A percentile compares a stretch with the other conserved stretches of the same genome.
phyloP scores from a whole-genome alignment of 257 asterid genomes.

The Solanum lycopersicoides region DNA sequence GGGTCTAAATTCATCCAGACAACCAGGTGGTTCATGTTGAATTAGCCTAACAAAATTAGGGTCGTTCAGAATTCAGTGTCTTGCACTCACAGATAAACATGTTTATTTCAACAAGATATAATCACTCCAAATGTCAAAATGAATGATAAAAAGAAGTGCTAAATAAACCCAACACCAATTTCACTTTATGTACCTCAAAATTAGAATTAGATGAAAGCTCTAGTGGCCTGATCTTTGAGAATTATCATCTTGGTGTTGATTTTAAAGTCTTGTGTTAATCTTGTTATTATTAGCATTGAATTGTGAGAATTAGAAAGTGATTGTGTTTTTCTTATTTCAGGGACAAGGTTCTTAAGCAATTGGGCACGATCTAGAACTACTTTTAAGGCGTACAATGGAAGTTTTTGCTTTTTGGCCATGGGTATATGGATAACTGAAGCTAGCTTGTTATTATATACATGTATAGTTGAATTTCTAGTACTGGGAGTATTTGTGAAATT shows the following conservation, averaged over 20 bases:
- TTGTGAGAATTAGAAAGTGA: no score
- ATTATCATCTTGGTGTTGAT: slow-evolving; percentile 4
- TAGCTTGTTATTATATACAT: no score
- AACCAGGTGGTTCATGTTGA: background rate
- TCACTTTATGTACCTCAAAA: background rate
- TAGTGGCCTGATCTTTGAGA: slow-evolving; percentile 52
- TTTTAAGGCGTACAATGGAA: no score
- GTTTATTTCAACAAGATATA: background rate
- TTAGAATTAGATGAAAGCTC: background rate
- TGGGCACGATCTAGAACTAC: no score
- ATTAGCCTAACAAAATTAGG: background rate
- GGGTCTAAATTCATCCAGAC: background rate
- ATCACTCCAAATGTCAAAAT: background rate
- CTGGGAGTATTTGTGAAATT: no score
- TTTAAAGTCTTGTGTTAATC: no score
- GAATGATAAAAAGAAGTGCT: background rate
- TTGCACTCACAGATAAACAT: background rate
- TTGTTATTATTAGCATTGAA: no score
- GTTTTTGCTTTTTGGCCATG: no score
- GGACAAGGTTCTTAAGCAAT: no score
- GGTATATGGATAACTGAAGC: no score
- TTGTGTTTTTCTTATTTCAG: no score
- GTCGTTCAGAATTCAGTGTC: background rate
- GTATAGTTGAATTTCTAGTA: no score
- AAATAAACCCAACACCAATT: background rate